Percentiles rank a stretch among this genome's conserved stretches.
Evolutionary conservation across 352 stramenopile species (phyloP).

Genomic region (Phytopythium sindhum): DNA sequence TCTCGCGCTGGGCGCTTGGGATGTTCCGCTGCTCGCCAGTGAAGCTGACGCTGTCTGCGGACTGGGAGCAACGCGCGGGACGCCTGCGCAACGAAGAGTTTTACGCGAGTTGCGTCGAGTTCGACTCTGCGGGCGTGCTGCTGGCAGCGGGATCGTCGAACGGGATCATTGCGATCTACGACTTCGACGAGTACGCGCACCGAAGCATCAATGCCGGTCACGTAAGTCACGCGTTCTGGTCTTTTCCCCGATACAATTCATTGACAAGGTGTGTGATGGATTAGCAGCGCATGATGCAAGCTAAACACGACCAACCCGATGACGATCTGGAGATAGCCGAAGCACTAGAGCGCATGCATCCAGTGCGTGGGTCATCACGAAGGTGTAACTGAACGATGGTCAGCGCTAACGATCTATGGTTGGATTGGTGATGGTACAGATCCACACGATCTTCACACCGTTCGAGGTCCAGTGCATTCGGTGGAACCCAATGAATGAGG

Average conservation of each 20-base stretch:
- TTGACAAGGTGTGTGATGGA: slow-evolving; percentile 1
- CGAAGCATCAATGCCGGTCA: slow-evolving; percentile 53
- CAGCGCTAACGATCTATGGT: neutral
- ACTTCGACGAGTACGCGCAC: slow-evolving; percentile 78
- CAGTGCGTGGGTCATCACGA: slow-evolving; percentile 17
- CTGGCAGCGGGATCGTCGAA: slow-evolving; percentile 62
- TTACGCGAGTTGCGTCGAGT: slow-evolving; percentile 65
- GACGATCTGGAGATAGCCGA: neutral
- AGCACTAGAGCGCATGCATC: slow-evolving; percentile 24
- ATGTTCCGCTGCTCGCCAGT: slow-evolving; percentile 42
- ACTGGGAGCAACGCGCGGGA: slow-evolving; percentile 38
- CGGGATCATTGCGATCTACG: slow-evolving; percentile 67
- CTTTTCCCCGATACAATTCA: neutral
- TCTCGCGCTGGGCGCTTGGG: slow-evolving; percentile 46
- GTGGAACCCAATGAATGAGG: slow-evolving; percentile 74
- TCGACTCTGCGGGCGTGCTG: slow-evolving; percentile 65
- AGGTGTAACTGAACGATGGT: too few relatives aligned
- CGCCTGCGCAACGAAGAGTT: slow-evolving; percentile 27
- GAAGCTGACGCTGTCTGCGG: slow-evolving; percentile 34
- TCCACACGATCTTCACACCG: slow-evolving; percentile 70
- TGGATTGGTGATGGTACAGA: slow-evolving; percentile 19
- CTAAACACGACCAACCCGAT: neutral
- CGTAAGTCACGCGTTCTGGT: slow-evolving; percentile 7
- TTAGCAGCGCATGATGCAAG: neutral
- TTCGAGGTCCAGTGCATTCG: slow-evolving; percentile 70